Base-by-base conservation (phyloP, 2,329 filamentous ascomycete species). In the Polychaeton citri region DNA sequence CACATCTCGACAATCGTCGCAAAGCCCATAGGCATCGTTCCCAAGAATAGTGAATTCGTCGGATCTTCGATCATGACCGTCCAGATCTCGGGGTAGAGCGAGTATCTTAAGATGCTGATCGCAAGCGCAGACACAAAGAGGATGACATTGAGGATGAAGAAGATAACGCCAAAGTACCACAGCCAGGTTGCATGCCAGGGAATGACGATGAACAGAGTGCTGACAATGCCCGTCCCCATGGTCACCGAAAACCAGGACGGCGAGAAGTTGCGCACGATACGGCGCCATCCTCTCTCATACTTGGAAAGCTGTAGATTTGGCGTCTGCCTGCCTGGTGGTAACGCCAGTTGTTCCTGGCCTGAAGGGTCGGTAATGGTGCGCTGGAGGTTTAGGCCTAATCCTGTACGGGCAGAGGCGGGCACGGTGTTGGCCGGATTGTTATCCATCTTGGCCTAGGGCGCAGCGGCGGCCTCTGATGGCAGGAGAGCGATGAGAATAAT, bases 11-110 rank as follows among this genome's bases (percentile, higher is more conserved):
- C 40, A 12, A 54, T 42, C 9, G 51, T 54, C 7, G 50, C 49
- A 30, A 54, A 49, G 12, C 51, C 49, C 46, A 54, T 52, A 1
- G 50, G 51, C 10, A 53, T 40, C 2, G 50, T 54, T 13, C 59
- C 79, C 2, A 84, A 59, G 45, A 83, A 84, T 35, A 84, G 63
- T 1, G 72, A 76, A 49, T 84, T 76, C 2, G 68, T 69, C 0
- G 75, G 73, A 48, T 84, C 74, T 2, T 63, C 57, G 21, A 83
- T 68, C 78, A 84, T 81, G 12, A 69, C 72, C 0, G 38, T 51
- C 69, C 76, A 83, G 18, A 81, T 74, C 38, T 71, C 66, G 0
- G 77, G 78, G 47, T 80, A 83, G 2, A 81, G 50, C 0, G 62
- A 60, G 45, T 83, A 84, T 4, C 79, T 68, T 2, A 79, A 52